phyloP scores from a whole-genome alignment of 345 rosid species.

The Garcia nutans region DNA sequence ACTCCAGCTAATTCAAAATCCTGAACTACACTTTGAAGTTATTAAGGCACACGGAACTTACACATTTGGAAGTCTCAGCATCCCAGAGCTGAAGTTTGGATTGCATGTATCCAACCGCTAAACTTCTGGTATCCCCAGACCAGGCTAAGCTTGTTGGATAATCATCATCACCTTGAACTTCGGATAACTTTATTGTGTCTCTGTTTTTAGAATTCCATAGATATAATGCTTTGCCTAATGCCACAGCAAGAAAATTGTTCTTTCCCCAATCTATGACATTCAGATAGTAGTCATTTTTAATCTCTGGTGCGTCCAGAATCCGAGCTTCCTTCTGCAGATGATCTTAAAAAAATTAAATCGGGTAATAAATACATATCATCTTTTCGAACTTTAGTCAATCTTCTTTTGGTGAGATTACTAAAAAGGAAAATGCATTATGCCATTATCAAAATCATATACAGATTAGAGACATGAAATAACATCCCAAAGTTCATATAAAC shows the following conservation, averaged over 20 bases:
- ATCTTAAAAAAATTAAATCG: constrained; percentile 6
- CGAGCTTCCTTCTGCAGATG: constrained; percentile 36
- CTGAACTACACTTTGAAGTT: background rate
- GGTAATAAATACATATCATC: background rate
- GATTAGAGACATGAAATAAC: background rate
- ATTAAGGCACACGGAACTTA: constrained; percentile 7
- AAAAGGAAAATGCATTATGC: background rate
- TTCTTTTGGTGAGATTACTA: background rate
- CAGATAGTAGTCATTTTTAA: constrained; percentile 39
- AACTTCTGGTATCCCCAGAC: constrained; percentile 40
- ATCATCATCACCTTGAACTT: constrained; percentile 26
- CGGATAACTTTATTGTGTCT: constrained; percentile 19
- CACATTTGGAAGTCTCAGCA: constrained; percentile 47
- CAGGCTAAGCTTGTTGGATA: constrained; percentile 46
- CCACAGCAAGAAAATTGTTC: constrained; percentile 46
- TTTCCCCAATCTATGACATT: constrained; percentile 50
- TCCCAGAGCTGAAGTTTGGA: constrained; percentile 49
- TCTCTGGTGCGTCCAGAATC: constrained; percentile 49
- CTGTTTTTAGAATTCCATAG: constrained; percentile 40
- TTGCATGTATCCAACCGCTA: constrained; percentile 39
- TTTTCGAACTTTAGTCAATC: background rate
- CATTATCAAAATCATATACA: background rate
- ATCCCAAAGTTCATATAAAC: background rate
- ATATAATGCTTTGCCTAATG: constrained; percentile 37
- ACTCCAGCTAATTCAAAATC: background rate